Percentiles rank a stretch among this genome's conserved stretches.
Evolutionary conservation across 2,329 filamentous ascomycete species (phyloP).

Genomic region (Chaetomium strumarium): DNA sequence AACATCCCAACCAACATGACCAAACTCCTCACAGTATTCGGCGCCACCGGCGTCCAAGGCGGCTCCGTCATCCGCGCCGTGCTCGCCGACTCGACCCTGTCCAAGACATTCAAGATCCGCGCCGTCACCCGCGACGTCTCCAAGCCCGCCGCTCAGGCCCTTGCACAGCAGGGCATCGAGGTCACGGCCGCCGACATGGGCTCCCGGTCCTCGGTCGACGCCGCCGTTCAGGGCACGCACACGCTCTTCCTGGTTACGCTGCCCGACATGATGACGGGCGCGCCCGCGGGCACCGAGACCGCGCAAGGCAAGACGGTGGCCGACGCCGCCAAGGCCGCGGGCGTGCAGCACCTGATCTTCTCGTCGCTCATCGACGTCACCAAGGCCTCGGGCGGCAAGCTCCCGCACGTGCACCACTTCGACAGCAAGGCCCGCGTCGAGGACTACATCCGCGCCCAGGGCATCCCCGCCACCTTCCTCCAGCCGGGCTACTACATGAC

Average conservation of each 20-base stretch:
- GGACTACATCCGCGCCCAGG: conserved; percentile 43
- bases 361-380: conserved; percentile 29
- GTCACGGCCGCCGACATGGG: conserved; percentile 37
- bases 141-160: conserved; percentile 35
- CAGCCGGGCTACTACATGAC: conserved; percentile 50
- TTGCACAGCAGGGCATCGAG: conserved; percentile 37
- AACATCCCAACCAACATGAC: conserved; percentile 6
- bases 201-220: conserved; percentile 30
- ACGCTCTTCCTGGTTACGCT: conserved; percentile 35
- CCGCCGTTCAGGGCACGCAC: conserved; percentile 36
- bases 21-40: conserved; percentile 36
- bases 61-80: conserved; percentile 41
- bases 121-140: conserved; percentile 40
- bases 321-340: conserved; percentile 29
- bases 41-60: conserved; percentile 45
- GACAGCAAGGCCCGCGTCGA: conserved; percentile 53
- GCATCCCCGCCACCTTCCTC: conserved; percentile 45
- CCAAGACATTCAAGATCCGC: conserved; percentile 36
- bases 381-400: conserved; percentile 26
- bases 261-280: neutral
- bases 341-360: conserved; percentile 32
- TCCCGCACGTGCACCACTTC: conserved; percentile 44
- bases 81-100: conserved; percentile 36
- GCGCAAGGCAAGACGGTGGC: conserved; percentile 39
- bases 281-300: conserved; percentile 13